A percentile compares a stretch with the other conserved stretches of the same genome.
phyloP scores from a whole-genome alignment of 2,329 filamentous ascomycete species.

The Scleromitrula shiraiana region DNA sequence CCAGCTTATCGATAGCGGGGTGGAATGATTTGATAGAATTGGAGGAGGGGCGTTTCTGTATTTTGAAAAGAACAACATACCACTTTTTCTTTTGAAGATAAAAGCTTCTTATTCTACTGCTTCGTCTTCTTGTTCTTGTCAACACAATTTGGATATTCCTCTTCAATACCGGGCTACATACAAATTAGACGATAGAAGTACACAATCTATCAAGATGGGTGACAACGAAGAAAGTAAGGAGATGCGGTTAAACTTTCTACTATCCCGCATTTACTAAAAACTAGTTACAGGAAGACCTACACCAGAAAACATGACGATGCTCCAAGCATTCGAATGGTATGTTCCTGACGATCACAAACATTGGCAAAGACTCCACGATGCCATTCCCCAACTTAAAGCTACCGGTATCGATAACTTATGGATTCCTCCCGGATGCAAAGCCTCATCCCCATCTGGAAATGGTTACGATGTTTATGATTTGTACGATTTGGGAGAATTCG shows the following conservation, averaged over 20 bases:
- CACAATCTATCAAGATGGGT: constrained; percentile 6
- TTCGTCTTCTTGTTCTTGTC: neutral
- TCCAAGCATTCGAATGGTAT: constrained; percentile 70
- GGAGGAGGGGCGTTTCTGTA: neutral
- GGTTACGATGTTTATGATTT: constrained; percentile 66
- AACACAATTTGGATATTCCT: neutral
- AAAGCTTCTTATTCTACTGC: too few relatives aligned
- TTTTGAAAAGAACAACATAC: too few relatives aligned
- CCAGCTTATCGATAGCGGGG: too few relatives aligned
- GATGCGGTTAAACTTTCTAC: neutral
- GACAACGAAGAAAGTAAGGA: constrained; percentile 6
- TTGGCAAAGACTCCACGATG: constrained; percentile 48
- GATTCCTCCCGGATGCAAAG: constrained; percentile 67
- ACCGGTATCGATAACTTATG: constrained; percentile 57
- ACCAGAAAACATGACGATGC: constrained; percentile 47
- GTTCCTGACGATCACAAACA: constrained; percentile 52
- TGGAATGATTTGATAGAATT: too few relatives aligned
- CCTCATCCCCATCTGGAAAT: constrained; percentile 50
- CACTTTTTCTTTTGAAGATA: neutral
- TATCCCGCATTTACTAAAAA: neutral
- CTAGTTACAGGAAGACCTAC: constrained; percentile 23
- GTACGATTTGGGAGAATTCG: constrained; percentile 64
- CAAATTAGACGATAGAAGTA: neutral
- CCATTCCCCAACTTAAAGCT: constrained; percentile 45
- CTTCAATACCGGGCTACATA: neutral